A percentile compares a stretch with the other conserved stretches of the same genome.
Conservation (phyloP, 176 grass and related monocot species). For the Chloris gayana region DNA sequence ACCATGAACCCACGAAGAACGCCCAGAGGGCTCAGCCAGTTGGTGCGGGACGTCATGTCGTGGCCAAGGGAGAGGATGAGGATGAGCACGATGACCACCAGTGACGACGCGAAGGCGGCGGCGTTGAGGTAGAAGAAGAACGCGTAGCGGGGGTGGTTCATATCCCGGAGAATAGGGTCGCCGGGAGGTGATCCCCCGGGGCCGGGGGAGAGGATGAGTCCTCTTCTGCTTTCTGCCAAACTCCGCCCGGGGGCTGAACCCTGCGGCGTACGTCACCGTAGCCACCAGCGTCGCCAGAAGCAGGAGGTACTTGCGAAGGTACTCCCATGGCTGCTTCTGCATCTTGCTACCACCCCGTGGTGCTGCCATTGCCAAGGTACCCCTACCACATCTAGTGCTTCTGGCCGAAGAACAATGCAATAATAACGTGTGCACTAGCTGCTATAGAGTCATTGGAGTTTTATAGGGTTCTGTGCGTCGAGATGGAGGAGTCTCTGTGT, state of each 20-base stretch:
- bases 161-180: constrained; percentile 19
- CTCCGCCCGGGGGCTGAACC: not conserved
- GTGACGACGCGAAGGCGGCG: not conserved
- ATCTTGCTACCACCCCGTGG: no score
- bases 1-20: not conserved
- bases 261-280: not conserved
- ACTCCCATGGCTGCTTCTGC: not conserved
- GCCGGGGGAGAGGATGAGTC: not conserved
- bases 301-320: not conserved
- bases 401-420: no score
- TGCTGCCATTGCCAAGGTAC: no score
- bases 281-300: not conserved
- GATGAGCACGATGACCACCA: not conserved
- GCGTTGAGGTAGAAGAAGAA: constrained; percentile 35
- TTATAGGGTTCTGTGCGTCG: no score
- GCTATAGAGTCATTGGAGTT: no score
- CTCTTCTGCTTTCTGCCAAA: not conserved
- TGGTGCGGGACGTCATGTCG: not conserved
- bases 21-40: no score
- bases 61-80: not conserved
- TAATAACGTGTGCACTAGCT: no score
- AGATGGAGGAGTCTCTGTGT: no score
- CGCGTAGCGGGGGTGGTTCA: not conserved
- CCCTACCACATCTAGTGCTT: no score
- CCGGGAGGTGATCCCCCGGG: not conserved